phyloP scores from a whole-genome alignment of 2,329 filamentous ascomycete species.

The Didymella sp. region DNA sequence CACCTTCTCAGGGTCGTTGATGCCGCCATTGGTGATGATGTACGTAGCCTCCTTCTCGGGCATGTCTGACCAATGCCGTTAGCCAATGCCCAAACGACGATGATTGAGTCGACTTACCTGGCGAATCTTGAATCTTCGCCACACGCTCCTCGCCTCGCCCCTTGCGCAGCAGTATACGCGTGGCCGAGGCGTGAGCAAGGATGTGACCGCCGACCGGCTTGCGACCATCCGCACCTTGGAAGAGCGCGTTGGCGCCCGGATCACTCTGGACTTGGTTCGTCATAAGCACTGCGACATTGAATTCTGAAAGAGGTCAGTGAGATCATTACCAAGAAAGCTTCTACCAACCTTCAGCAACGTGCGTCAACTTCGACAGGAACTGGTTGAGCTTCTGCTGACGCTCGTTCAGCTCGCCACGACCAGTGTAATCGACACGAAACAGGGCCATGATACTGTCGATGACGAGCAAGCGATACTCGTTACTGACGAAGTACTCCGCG shows the following conservation, averaged over 20 bases:
- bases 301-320: conserved; percentile 55
- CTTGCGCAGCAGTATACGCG: conserved; percentile 70
- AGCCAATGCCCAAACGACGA: conserved; percentile 15
- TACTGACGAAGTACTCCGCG: conserved; percentile 65
- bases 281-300: conserved; percentile 65
- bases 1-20: conserved; percentile 70
- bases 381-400: conserved; percentile 72
- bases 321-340: neutral
- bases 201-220: conserved; percentile 73
- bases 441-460: conserved; percentile 75
- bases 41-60: conserved; percentile 74
- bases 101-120: conserved; percentile 55
- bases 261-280: conserved; percentile 77
- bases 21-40: conserved; percentile 72
- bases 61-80: conserved; percentile 60
- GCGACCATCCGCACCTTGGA: conserved; percentile 71
- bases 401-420: conserved; percentile 71
- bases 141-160: conserved; percentile 73
- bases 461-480: conserved; percentile 70
- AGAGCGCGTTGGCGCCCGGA: conserved; percentile 71
- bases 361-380: conserved; percentile 68
- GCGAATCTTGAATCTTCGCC: conserved; percentile 72
- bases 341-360: conserved; percentile 66
- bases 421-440: conserved; percentile 71
- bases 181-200: conserved; percentile 72